Evolutionary conservation across 352 stramenopile genomes (phyloP), one percentile per base, ranked within the genome.

Genomic region (Phytophthora boehmeriae): DNA sequence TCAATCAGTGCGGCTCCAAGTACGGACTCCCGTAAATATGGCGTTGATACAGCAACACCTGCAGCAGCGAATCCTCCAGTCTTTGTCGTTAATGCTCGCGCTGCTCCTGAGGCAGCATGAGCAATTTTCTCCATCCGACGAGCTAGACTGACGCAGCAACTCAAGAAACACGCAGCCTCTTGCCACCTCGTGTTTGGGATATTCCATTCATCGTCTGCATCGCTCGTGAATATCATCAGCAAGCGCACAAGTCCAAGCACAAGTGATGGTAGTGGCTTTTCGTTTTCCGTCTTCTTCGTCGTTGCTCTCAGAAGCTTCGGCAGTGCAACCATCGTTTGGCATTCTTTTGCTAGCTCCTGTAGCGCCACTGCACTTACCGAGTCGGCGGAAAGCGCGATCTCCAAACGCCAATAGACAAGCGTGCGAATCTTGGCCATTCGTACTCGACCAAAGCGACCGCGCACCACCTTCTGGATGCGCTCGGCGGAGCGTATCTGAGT

Each of bases 221-320:
- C 73, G 28, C 72, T 79, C 11, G 79, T 88, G 32, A 88, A 82
- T 14, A 92, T 49, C 68, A 90, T 89, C 8, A 95, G 49, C 14
- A 95, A 41, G 16, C 86, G 82, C 5, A 93, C 75, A 23, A 95
- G 68, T 0, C 84, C 84, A 4, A 95, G 71, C 1, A 92, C 80
- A 14, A 92, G 64, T 10, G 82, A 64, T 25, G 80, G 63, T 27
- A 89, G 54, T 20, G 68, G 48, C 9, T 63, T 63, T 9, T 47
- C 41, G 2, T 55, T 4, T 16, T 32, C n/a, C 5, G 36, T 22
- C 16, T 13, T 5, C n/a, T 69, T 73, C 2, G 53, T 10, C 16
- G 42, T 22, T 4, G 42, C 48, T 44, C 53, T 53, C 20, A 65
- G 61, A 0, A 70, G 30, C 10, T 43, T 59, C 2, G 82, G 73